phyloP scores from a whole-genome alignment of 2,329 filamentous ascomycete genomes.

The Scedosporium boydii region DNA sequence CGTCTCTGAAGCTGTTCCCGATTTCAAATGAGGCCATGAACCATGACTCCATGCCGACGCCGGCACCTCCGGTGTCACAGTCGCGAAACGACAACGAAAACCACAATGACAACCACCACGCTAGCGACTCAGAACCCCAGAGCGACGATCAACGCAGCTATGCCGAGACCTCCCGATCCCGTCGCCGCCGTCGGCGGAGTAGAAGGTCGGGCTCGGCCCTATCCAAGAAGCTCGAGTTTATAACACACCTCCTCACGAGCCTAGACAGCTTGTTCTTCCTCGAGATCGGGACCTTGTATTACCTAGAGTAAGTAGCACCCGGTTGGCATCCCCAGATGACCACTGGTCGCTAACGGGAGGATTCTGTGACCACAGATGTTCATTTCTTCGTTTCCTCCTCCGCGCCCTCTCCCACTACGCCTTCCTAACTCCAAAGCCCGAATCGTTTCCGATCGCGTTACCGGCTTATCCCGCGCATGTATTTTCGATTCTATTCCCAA shows the following conservation, averaged over 20 bases:
- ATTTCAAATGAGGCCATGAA: constrained; percentile 31
- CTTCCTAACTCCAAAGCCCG: constrained; percentile 54
- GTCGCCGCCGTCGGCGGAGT: constrained; percentile 23
- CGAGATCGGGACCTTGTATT: constrained; percentile 57
- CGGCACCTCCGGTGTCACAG: constrained; percentile 18
- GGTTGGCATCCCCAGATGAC: neutral
- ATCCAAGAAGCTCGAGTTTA: constrained; percentile 49
- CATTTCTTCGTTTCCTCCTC: constrained; percentile 51
- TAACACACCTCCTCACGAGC: constrained; percentile 49
- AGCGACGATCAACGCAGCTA: constrained; percentile 2
- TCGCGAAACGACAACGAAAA: constrained; percentile 2
- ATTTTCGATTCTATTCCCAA: constrained; percentile 47
- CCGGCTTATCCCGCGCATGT: constrained; percentile 49
- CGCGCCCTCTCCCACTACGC: constrained; percentile 50
- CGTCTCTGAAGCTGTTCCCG: neutral
- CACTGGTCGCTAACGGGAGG: constrained; percentile 10
- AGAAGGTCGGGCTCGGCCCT: constrained; percentile 31
- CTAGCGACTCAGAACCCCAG: neutral
- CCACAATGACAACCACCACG: neutral
- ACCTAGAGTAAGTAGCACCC: constrained; percentile 52
- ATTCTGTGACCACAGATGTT: constrained; percentile 39
- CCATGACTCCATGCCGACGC: constrained; percentile 37
- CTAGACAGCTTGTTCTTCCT: constrained; percentile 55
- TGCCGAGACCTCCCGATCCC: constrained; percentile 1
- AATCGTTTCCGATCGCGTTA: constrained; percentile 43